phyloP scores from a whole-genome alignment of 371 early-diverging fungal species.

The Gilbertella persicaria region DNA sequence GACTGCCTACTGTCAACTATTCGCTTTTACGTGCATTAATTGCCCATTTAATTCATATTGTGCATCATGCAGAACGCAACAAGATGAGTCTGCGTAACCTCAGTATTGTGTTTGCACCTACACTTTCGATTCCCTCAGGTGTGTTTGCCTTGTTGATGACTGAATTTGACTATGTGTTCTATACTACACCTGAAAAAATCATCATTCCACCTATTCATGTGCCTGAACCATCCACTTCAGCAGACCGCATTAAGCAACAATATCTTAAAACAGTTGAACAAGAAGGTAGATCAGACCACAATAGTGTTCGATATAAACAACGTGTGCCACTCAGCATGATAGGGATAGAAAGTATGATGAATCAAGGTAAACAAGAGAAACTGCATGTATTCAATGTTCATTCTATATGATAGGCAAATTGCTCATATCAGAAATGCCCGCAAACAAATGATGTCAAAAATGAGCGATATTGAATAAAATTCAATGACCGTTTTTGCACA shows the following conservation, averaged over 20 bases:
- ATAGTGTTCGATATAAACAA: background rate
- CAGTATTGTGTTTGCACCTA: conserved; percentile 74
- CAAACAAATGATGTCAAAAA: too few species aligned
- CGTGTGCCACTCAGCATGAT: background rate
- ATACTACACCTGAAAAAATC: background rate
- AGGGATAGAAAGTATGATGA: too few species aligned
- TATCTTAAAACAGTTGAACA: conserved; percentile 3
- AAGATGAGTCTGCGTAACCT: conserved; percentile 74
- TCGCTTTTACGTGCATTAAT: conserved; percentile 57
- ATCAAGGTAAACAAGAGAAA: too few species aligned
- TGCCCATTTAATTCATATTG: conserved; percentile 63
- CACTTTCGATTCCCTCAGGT: conserved; percentile 64
- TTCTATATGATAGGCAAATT: too few species aligned
- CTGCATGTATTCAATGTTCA: too few species aligned
- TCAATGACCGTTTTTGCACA: background rate
- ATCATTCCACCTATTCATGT: background rate
- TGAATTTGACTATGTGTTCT: conserved; percentile 65
- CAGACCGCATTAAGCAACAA: conserved; percentile 8
- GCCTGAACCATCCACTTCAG: conserved; percentile 8
- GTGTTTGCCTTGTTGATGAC: conserved; percentile 64
- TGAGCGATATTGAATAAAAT: too few species aligned
- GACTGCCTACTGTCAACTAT: conserved; percentile 61
- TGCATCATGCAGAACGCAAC: conserved; percentile 55
- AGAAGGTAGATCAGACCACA: background rate
- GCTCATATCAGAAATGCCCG: too few species aligned